Conservation (phyloP, 2,329 filamentous ascomycete species). For the Geoglossum cookeanum region DNA sequence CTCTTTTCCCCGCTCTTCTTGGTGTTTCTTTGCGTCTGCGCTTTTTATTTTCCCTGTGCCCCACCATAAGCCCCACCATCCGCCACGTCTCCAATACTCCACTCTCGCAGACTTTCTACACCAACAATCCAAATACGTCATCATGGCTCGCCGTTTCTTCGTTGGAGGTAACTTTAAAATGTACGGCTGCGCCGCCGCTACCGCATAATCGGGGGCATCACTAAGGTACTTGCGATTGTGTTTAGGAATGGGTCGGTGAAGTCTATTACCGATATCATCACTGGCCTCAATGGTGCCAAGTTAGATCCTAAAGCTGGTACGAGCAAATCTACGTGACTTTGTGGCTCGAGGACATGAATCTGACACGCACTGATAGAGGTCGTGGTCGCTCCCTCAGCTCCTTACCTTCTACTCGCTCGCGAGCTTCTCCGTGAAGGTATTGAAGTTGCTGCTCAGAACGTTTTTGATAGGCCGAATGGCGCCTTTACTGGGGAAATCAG, state of each 20-base stretch:
- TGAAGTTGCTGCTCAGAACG: conserved; percentile 86
- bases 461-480: conserved; percentile 91
- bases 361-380: conserved; percentile 46
- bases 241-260: conserved; percentile 80
- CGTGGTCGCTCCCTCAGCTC: conserved; percentile 73
- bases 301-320: conserved; percentile 57
- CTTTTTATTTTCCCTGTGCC: neutral
- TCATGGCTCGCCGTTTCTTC: conserved; percentile 89
- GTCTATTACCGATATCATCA: conserved; percentile 79
- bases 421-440: conserved; percentile 57
- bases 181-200: conserved; percentile 32
- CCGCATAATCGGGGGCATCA: conserved; percentile 11
- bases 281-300: conserved; percentile 69
- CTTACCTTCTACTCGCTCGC: conserved; percentile 79
- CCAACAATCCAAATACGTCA: neutral
- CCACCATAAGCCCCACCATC: neutral
- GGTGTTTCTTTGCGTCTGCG: neutral
- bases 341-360: conserved; percentile 2
- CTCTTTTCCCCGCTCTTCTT: neutral
- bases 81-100: neutral
- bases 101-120: neutral
- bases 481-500: conserved; percentile 96
- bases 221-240: neutral
- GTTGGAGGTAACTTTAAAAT: conserved; percentile 99
- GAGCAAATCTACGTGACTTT: conserved; percentile 16